Base-by-base conservation (phyloP, 1,139 yeast species). In the Candida glucosophila region DNA sequence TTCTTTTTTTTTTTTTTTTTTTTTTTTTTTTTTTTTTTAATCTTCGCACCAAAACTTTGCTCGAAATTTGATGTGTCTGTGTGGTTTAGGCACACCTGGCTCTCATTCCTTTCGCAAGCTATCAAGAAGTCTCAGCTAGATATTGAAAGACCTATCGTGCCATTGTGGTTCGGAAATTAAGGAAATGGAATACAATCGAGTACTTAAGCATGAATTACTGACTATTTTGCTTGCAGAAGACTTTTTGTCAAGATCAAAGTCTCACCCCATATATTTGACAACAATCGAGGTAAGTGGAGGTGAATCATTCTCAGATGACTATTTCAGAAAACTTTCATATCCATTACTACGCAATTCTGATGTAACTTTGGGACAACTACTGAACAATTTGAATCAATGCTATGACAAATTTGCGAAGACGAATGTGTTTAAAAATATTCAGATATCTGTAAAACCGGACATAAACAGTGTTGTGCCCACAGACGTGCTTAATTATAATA, bases 201-300 rank as follows among this genome's bases (percentile, higher is more conserved):
- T n/a, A n/a, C n/a, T n/a, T n/a, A n/a, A n/a, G n/a, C 40, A 36
- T 9, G 52, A 47, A 25, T 38, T 61, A 26, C 54, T 40, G 36
- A 39, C 47, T n/a, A 43, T 49, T 29, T 34, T 59, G 23, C 34
- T 52, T 22, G 45, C 58, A 13, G 52, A 58, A 33, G 63, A 58
- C 26, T 38, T 59, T 17, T 40, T 62, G 29, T 39, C 38, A 12
- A 41, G 49, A 22, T 52, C 67, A 20, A 39, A 46, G 2, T 39
- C 60, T 2, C 63, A 55, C 33, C 73, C 75, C 3, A 52, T 71
- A 17, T 61, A 54, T 31, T 49, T 71, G 24, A 55, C 68, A 9
- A 41, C 55, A 23, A 58, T 71, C 15, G 69, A 68, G 29, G 65
- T 71, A 20, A 43, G 40, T 26, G 77, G 76, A 5, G 75, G 73